phyloP scores from a whole-genome alignment of 305 asterid species.

The Solanum hybrid region DNA sequence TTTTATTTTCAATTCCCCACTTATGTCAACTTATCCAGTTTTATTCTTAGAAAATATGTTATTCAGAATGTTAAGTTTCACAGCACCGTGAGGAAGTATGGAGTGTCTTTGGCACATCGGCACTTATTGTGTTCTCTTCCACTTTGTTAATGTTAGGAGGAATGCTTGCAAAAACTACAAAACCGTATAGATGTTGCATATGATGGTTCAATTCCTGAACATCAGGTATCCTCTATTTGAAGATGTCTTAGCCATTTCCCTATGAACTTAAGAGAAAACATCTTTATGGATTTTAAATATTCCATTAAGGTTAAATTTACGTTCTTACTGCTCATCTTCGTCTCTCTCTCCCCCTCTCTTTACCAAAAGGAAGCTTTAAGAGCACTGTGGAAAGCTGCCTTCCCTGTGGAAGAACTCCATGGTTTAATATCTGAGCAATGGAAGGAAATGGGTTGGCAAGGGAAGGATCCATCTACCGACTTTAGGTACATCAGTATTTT shows the following conservation, averaged over 20 bases:
- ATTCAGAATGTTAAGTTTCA: not conserved
- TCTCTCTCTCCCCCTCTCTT: not conserved
- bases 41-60: not conserved
- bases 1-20: not conserved
- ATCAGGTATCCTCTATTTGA: conserved; percentile 59
- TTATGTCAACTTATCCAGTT: not conserved
- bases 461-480: conserved; percentile 98
- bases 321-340: conserved; percentile 8
- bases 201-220: conserved; percentile 64
- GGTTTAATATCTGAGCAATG: conserved; percentile 95
- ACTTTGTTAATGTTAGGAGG: conserved; percentile 55
- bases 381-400: conserved; percentile 84
- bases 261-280: not conserved
- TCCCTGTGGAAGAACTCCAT: conserved; percentile 63
- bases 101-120: not conserved
- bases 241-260: not conserved
- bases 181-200: conserved; percentile 70
- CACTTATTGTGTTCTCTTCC: conserved; percentile 14
- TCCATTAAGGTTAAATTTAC: not conserved
- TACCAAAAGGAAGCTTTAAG: conserved; percentile 56
- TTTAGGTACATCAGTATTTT: conserved; percentile 45
- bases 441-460: conserved; percentile 99
- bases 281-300: not conserved
- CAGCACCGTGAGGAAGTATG: not conserved
- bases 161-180: conserved; percentile 70